Evolutionary conservation across 345 rosid genomes (phyloP), one percentile per base, ranked within the genome.

Genomic region (Camelina sativa): DNA sequence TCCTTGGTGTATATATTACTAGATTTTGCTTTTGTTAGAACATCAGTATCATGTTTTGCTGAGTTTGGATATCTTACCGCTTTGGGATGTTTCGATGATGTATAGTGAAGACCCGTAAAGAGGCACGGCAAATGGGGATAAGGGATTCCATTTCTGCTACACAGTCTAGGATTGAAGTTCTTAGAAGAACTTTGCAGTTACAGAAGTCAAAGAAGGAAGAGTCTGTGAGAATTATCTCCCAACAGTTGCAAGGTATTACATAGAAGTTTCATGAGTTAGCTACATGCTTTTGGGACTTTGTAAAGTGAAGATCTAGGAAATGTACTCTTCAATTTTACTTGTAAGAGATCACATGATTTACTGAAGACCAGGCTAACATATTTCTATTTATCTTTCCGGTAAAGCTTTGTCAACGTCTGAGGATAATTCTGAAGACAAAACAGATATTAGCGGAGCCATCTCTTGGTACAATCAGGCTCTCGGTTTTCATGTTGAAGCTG

Each of bases 391-490:
- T 34, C 1, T 34, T 19, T 53, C 35, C 34, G 25, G 34, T 30
- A 66, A 69, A 84, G 90, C 62, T 43, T 82, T 87, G 76, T 79
- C 82, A 62, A 53, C 64, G 56, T 72, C 67, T 65, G 86, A 83
- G 78, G 87, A 82, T 38, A 84, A 78, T 71, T 83, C 28, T 20
- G 84, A 82, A 77, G 59, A 58, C 16, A 81, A 80, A 69, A 82
- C 71, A 74, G 88, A 86, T 59, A 84, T 86, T 60, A 72, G 85
- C 50, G 88, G 83, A 80, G 97, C 92, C 55, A 77, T 92, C 38
- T 78, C 82, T 55, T 95, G 99, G 99, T 95, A 92, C 80, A 89
- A 87, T 74, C 76, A 72, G 73, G 82, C 83, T 83, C 91, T 95
- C 10, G 91, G 99, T 77, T 83, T 95, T 72, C 86, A 78, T 34